These are phyloP conservation scores for Usnea hakonensis DNA, from an alignment of 495 filamentous ascomycete genomes.

Conservation along the genomic window DNA sequence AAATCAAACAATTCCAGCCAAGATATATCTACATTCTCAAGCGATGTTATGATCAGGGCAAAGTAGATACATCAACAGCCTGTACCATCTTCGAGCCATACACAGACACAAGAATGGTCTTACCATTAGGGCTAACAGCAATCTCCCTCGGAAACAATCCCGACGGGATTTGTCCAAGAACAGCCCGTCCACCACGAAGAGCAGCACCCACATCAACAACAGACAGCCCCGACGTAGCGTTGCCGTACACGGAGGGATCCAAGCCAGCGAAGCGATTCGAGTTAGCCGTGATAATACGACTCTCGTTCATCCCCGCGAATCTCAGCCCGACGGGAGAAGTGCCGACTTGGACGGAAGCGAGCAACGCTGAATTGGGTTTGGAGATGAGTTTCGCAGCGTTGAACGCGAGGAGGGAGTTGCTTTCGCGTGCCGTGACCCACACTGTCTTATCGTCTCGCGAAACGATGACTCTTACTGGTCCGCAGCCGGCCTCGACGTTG, in stretches of 20 bases:
- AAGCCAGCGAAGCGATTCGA: background rate
- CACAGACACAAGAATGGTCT: constrained; percentile 22
- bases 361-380: constrained; percentile 25
- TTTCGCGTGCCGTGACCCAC: constrained; percentile 23
- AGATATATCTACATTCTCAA: background rate
- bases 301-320: constrained; percentile 12
- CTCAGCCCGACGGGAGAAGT: constrained; percentile 24
- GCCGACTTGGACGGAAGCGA: constrained; percentile 26
- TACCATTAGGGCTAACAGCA: constrained; percentile 21
- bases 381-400: constrained; percentile 22
- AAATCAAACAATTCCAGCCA: background rate
- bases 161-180: constrained; percentile 3
- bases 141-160: constrained; percentile 12
- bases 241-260: constrained; percentile 5
- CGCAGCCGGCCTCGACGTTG: constrained; percentile 19
- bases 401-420: constrained; percentile 26
- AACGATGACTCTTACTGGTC: constrained; percentile 20
- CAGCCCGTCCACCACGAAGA: constrained; percentile 16
- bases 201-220: constrained; percentile 25
- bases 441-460: constrained; percentile 18
- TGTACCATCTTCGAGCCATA: constrained; percentile 3
- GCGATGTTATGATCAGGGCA: background rate
- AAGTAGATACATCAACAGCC: constrained; percentile 2
- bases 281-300: background rate
- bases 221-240: constrained; percentile 24